Evolutionary conservation across 139 green algal genomes (phyloP).

Genomic region (Coccomyxa sp.): DNA sequence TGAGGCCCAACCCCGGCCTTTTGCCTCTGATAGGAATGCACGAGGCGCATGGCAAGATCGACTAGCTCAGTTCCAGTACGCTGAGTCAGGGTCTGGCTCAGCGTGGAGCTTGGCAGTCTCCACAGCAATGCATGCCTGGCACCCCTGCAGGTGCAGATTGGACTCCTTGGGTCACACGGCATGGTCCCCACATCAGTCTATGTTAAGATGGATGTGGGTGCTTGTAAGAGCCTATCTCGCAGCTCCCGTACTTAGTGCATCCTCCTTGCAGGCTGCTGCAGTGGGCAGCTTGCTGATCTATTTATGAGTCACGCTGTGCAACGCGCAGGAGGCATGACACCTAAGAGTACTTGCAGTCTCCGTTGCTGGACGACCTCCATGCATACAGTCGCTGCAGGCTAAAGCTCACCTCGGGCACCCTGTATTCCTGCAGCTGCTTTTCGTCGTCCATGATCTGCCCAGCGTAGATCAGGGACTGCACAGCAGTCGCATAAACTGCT

Average conservation of each 20-base stretch:
- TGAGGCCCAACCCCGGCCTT: not conserved
- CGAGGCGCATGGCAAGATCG: not conserved
- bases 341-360: no score
- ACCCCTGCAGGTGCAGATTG: conserved; percentile 51
- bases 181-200: not conserved
- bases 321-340: no score
- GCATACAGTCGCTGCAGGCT: not conserved
- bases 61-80: conserved; percentile 79
- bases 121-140: conserved; percentile 82
- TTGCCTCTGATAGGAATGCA: not conserved
- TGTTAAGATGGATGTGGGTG: not conserved
- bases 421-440: conserved; percentile 64
- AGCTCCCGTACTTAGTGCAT: not conserved
- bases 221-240: not conserved
- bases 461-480: conserved; percentile 66
- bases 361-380: no score
- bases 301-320: no score
- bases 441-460: conserved; percentile 73
- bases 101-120: conserved; percentile 76
- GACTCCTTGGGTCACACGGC: not conserved
- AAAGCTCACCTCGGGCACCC: conserved; percentile 75
- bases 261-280: not conserved
- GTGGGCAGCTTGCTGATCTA: no score
- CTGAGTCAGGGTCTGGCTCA: conserved; percentile 69
- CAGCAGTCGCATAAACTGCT: not conserved